Evolutionary conservation across 2,329 filamentous ascomycete genomes (phyloP), one percentile per base, ranked within the genome.

Genomic region (Atkinsonella hypoxylon): DNA sequence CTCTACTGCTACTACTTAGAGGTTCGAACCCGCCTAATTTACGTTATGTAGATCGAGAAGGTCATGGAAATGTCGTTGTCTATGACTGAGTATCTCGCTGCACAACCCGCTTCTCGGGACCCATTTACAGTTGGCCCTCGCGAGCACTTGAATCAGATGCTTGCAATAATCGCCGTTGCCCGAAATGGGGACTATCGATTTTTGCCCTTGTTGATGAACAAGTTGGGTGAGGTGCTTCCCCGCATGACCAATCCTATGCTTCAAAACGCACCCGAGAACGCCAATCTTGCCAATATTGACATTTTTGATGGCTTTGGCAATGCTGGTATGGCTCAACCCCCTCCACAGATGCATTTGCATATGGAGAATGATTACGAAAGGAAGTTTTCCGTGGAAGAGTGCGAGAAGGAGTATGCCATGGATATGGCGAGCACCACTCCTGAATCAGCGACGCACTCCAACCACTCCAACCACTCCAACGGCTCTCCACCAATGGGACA

Each of bases 121-220:
- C 77, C 79, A 1, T 89, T 87, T 61, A 73, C 76, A 20, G 65
- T 78, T 38, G 81, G 83, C 0, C 86, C 87, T 3, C 81, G 81
- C 36, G 85, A 91, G 59, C 82, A 88, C 60, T 77, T 94, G 5
- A 80, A 80, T 53, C 77, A 85, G 52, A 75, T 90, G 31, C 69
- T 87, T 40, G 79, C 77, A 52, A 74, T 89, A 9, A 72, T 89
- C 2, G 81, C 82, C 2, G 72, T 80, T 9, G 75, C 93, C 17
- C 85, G 86, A n/a, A 83, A 80, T 51, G 87, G 87, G 7, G 78
- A 90, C 51, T 78, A 84, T 54, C 83, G 85, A 48, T 93, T 89
- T 62, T 71, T 91, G 13, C 87, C 87, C 2, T 74, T 94, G 0
- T 74, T 95, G 1, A 68, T 93, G 50, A 78, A 77, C 63, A 93